Evolutionary conservation across 1,284 basidiomycete species (phyloP), one percentile per base, ranked within the genome.

Genomic region (Stereum hirsutum): DNA sequence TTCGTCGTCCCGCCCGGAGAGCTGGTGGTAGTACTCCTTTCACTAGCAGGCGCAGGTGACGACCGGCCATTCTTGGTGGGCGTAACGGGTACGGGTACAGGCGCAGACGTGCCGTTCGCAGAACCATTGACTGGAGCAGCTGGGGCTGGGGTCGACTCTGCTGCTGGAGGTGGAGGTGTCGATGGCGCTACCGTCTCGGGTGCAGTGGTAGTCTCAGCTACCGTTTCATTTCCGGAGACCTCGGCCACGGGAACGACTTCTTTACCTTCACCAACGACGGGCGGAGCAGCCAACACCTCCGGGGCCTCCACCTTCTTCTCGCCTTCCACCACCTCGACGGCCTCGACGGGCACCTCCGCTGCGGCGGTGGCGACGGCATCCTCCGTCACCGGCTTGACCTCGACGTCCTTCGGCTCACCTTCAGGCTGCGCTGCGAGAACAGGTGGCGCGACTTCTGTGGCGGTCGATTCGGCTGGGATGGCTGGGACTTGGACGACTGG

Each of bases 361-460:
- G 38, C 21, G 3, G 35, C 34, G 31, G 44, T 32, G 6, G 43
- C 41, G 27, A 46, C 44, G 26, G 44, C 46, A 20, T 41, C 44
- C 24, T 40, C 43, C 44, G 21, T 24, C 42, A 20, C 27, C 44
- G 5, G 28, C 30, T 28, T 26, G 14, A 14, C 21, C 40, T n/a
- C 36, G 36, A 34, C 43, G 31, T 45, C 43, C 17, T 36, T 35
- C 34, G 42, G 44, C 31, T 28, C 38, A 17, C 14, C 25, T 12
- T 25, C 38, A 36, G 45, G 42, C 15, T 41, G 31, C 20, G 33
- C 41, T 19, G 34, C 44, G 25, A 43, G 42, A 30, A 42, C 42
- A n/a, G 39, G 45, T n/a, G 39, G 43, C 21, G 43, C 38, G 4
- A 20, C 7, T 15, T 45, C 37, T 32, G 47, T 42, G 12, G 48